phyloP scores from a whole-genome alignment of 2,329 filamentous ascomycete species.

The Venturia oleaginea region DNA sequence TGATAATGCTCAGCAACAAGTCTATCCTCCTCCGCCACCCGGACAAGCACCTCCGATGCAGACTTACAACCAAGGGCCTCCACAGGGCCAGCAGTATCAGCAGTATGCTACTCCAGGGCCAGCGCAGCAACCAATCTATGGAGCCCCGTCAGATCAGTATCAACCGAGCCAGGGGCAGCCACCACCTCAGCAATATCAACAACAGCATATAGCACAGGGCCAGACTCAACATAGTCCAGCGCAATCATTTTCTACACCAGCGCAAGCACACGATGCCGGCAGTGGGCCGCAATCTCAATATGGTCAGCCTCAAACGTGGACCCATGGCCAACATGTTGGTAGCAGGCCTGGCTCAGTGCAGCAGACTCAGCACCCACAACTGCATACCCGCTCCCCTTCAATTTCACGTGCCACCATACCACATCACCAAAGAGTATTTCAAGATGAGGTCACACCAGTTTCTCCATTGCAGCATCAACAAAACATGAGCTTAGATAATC shows the following conservation, averaged over 20 bases:
- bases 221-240: background rate
- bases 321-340: background rate
- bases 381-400: background rate
- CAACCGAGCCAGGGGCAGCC: background rate
- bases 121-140: background rate
- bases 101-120: background rate
- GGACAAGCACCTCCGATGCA: constrained; percentile 2
- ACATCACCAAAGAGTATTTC: background rate
- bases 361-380: constrained; percentile 6
- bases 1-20: constrained; percentile 1
- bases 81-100: background rate
- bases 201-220: background rate
- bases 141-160: background rate
- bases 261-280: background rate
- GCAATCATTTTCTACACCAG: background rate
- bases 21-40: constrained; percentile 1
- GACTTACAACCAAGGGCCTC: background rate
- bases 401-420: background rate
- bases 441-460: constrained; percentile 3
- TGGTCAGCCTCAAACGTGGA: background rate
- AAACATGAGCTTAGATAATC: constrained; percentile 1
- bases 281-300: constrained; percentile 1
- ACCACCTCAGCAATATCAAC: background rate
- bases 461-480: constrained; percentile 6
- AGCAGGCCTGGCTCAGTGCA: constrained; percentile 6